Evolutionary conservation across 257 asterid species (phyloP), one percentile per base, ranked within the genome.

Genomic region (Avicennia marina): DNA sequence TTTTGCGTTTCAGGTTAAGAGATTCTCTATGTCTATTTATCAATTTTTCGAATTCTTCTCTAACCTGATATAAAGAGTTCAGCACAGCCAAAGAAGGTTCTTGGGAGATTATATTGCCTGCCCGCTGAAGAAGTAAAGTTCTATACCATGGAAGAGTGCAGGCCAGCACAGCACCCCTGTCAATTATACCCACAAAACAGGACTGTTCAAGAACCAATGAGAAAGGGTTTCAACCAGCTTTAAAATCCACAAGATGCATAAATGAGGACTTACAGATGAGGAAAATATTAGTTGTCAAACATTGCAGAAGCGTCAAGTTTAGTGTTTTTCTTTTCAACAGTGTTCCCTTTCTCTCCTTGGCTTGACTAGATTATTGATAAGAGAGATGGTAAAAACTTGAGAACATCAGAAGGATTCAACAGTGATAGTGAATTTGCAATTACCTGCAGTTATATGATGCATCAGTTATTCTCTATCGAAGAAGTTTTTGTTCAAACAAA

Each of bases 61-160:
- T 12, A 5, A 89, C 99, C 95, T 93, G 99, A 79, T 77, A 88
- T 64, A 93, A 46, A 53, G 97, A 73, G 82, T 77, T 89, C 56
- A 93, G 79, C 32, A 83, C 87, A 46, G 72, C 77, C 59, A 86
- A 51, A 44, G 99, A 89, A 70, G 95, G 77, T 51, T 89, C 97
- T 64, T 93, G 99, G 53, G 97, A 86, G 82, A 89, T 88, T 59
- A 93, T 82, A 64, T 83, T 79, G 68, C 94, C 71, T 3, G 96
- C 77, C 60, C 89, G 99, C 67, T 78, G 97, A 66, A 93, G 89
- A 63, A 93, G 91, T 63, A 89, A 58, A 67, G 74, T 82, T 77
- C 69, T 76, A 38, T 89, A 86, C 98, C 99, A 93, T 54, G 97
- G 94, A 76, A 93, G 86, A 70, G 97, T 83, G 80, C 95, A 81